Conservation (phyloP, 2,329 filamentous ascomycete species). For the Xylariomycetidae sp. region DNA sequence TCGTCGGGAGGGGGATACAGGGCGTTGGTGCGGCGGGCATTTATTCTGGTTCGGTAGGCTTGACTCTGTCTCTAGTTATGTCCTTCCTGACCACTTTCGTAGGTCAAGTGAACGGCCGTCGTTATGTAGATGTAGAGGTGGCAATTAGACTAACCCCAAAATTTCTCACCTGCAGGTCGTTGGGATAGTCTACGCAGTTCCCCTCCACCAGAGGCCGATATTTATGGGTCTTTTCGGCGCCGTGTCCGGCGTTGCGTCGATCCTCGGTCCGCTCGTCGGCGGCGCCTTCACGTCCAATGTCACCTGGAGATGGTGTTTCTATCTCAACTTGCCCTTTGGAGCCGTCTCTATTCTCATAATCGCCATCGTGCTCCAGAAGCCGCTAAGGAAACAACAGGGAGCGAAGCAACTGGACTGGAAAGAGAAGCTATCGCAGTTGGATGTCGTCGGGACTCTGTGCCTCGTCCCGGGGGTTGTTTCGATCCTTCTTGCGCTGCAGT, state of each 20-base stretch:
- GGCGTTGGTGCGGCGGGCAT: slow-evolving; percentile 35
- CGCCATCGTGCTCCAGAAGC: slow-evolving; percentile 23
- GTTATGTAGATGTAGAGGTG: too few relatives aligned
- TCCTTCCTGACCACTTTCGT: slow-evolving; percentile 1
- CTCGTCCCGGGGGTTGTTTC: slow-evolving; percentile 27
- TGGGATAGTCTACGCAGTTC: slow-evolving; percentile 29
- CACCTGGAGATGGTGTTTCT: slow-evolving; percentile 36
- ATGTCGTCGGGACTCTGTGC: slow-evolving; percentile 21
- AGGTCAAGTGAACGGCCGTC: too few relatives aligned
- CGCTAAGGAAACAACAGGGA: slow-evolving; percentile 13
- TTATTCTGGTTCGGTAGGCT: slow-evolving; percentile 30
- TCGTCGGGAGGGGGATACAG: slow-evolving; percentile 35
- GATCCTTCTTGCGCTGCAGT: slow-evolving; percentile 29
- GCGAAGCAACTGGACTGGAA: slow-evolving; percentile 13
- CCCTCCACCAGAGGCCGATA: slow-evolving; percentile 28
- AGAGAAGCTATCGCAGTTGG: slow-evolving; percentile 26
- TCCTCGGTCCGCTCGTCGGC: slow-evolving; percentile 33
- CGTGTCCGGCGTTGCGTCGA: slow-evolving; percentile 30
- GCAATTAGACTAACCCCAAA: too few relatives aligned
- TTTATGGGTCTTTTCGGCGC: slow-evolving; percentile 32
- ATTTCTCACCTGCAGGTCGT: slow-evolving; percentile 23
- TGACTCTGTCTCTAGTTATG: slow-evolving; percentile 13
- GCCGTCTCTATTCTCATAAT: slow-evolving; percentile 24
- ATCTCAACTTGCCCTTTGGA: slow-evolving; percentile 35
- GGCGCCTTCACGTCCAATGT: slow-evolving; percentile 33